Evolutionary conservation across 345 rosid genomes (phyloP), one percentile per base, ranked within the genome.

Genomic region (Corymbia maculata): DNA sequence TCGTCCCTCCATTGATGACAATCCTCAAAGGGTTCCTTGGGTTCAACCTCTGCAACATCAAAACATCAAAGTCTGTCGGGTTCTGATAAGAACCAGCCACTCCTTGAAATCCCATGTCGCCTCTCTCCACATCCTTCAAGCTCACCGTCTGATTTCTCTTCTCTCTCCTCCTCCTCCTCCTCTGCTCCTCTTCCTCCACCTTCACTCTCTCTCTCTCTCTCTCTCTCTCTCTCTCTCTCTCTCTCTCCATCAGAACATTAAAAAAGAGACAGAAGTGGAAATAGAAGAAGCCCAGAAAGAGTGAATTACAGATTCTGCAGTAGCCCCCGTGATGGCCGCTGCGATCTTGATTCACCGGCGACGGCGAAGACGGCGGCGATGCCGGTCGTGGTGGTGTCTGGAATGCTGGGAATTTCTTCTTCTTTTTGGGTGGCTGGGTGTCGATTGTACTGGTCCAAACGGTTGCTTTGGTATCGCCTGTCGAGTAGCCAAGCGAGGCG

Each of bases 21-120:
- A 96, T 88, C 89, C 99, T 92, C 79, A 97, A 92, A 89, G 99
- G 99, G 91, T 96, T 97, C 53, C 97, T 94, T 28, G 94, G 97
- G 89, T 96, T 96, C 70, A 96, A 88, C 86, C 93, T 94, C 70
- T 92, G 97, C 94, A 97, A 88, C 95, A 93, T 94, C 49, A 97
- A 89, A 42, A 85, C 86, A 51, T 91, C 93, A 89, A 90, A 92
- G 55, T 90, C 93, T 14, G 90, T 45, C 87, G 57, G 42, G 21
- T 36, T 52, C 49, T 47, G 64, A 52, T 61, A 86, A 80, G 47
- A 86, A 75, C 42, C 92, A 8, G 32, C 87, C 55, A 87, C 91
- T 85, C 89, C 93, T 51, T 88, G 87, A 45, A 80, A 88, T 68
- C 86, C 93, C 82, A 52, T 91, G 85, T 90, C 90, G 87, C 93